Evolutionary conservation across 2,329 filamentous ascomycete species (phyloP).

Genomic region (Epichloe sp.): DNA sequence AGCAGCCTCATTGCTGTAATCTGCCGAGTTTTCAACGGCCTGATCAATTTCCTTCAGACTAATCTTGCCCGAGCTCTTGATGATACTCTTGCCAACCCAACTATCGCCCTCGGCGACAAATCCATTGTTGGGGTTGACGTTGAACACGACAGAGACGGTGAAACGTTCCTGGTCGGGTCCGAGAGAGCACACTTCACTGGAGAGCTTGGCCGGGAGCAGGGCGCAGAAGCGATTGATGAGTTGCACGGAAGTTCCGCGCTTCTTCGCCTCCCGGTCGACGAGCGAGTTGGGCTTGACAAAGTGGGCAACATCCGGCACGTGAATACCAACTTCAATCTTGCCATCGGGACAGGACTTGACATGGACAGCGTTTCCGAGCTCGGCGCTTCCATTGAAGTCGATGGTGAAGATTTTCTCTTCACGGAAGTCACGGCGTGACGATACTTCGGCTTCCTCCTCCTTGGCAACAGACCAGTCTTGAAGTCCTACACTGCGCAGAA

Average conservation of each 20-base stretch:
- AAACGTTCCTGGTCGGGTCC: slow-evolving; percentile 79
- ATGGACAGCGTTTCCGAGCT: slow-evolving; percentile 87
- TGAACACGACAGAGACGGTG: slow-evolving; percentile 86
- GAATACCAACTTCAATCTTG: slow-evolving; percentile 85
- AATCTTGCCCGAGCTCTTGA: slow-evolving; percentile 82
- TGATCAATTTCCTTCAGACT: slow-evolving; percentile 76
- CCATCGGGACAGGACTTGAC: slow-evolving; percentile 74
- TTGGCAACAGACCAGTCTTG: slow-evolving; percentile 82
- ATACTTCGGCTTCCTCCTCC: slow-evolving; percentile 63
- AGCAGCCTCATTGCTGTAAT: slow-evolving; percentile 51
- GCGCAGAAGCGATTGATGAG: slow-evolving; percentile 78
- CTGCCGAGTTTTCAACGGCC: slow-evolving; percentile 52
- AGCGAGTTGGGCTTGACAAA: slow-evolving; percentile 95
- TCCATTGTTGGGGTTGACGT: slow-evolving; percentile 70
- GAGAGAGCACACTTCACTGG: slow-evolving; percentile 78
- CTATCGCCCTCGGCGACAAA: slow-evolving; percentile 70
- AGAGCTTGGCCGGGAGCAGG: slow-evolving; percentile 78
- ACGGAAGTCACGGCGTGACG: slow-evolving; percentile 78
- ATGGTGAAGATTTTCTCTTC: slow-evolving; percentile 79
- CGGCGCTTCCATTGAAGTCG: slow-evolving; percentile 74
- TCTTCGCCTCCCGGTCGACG: slow-evolving; percentile 94
- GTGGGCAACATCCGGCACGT: slow-evolving; percentile 89
- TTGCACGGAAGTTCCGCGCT: slow-evolving; percentile 91
- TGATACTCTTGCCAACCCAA: slow-evolving; percentile 87
- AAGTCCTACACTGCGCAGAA: slow-evolving; percentile 80